Evolutionary conservation across 2,329 filamentous ascomycete species (phyloP).

Genomic region (Sporothrix luriei): DNA sequence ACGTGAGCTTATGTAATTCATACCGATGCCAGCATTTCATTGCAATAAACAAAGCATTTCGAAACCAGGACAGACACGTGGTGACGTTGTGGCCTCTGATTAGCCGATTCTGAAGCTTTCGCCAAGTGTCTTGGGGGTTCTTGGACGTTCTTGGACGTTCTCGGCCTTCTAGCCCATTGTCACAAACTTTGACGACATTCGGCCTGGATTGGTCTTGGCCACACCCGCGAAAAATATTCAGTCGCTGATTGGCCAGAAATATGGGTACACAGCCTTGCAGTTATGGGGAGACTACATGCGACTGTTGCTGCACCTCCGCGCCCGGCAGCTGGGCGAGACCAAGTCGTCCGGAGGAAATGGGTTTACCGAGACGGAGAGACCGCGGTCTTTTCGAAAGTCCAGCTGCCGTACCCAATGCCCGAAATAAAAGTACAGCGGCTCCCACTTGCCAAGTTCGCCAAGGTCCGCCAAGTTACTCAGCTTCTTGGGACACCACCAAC

Average conservation of each 20-base stretch:
- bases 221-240: background rate
- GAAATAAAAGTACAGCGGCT: conserved; percentile 23
- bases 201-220: conserved; percentile 8
- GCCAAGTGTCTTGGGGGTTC: conserved; percentile 12
- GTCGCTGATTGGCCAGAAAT: background rate
- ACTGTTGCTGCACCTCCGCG: background rate
- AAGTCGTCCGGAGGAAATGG: background rate
- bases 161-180: background rate
- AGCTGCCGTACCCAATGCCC: background rate
- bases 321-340: background rate
- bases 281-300: background rate
- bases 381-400: background rate
- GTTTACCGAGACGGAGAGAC: conserved; percentile 1
- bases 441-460: conserved; percentile 26
- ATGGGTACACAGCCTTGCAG: conserved; percentile 9
- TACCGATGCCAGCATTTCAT: no score
- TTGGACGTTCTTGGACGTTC: background rate
- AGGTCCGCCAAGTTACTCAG: background rate
- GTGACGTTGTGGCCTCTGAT: background rate
- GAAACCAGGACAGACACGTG: background rate
- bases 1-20: no score
- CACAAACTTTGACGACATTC: background rate
- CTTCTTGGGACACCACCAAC: conserved; percentile 5
- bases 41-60: no score
- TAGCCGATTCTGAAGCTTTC: conserved; percentile 14